A percentile compares a stretch with the other conserved stretches of the same genome.
phyloP scores from a whole-genome alignment of 169 alveolate genomes.

The Plasmodium inui region DNA sequence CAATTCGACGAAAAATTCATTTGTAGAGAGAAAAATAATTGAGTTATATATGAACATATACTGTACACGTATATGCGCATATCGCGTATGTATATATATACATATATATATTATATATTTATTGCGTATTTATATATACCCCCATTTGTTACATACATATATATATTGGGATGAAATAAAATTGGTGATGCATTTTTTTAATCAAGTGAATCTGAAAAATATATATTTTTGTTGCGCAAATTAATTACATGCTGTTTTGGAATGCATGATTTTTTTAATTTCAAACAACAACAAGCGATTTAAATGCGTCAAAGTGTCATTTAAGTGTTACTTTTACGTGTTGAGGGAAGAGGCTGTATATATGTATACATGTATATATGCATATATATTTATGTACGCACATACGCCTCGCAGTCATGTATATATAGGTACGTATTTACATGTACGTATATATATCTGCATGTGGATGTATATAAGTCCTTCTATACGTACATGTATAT shows the following conservation, averaged over 20 bases:
- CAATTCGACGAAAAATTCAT: background rate
- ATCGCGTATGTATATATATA: background rate
- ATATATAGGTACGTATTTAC: background rate
- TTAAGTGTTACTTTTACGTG: constrained; percentile 29
- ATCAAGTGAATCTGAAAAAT: background rate
- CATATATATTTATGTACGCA: background rate
- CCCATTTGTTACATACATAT: background rate
- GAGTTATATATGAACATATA: background rate
- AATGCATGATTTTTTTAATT: background rate
- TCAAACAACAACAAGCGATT: background rate
- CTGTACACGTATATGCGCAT: background rate
- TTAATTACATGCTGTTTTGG: background rate
- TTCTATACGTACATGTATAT: background rate
- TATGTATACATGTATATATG: background rate
- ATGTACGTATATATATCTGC: background rate
- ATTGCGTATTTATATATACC: background rate
- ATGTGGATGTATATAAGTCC: background rate
- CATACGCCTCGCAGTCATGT: background rate
- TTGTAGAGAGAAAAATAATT: background rate
- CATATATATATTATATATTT: background rate
- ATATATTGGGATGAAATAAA: background rate
- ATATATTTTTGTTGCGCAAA: background rate
- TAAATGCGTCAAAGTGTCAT: background rate
- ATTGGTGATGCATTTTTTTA: background rate
- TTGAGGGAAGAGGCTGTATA: background rate